Percentiles rank a stretch among this genome's conserved stretches.
Evolutionary conservation across 192 early-diverging fungal species (phyloP).

Genomic region (Chytriomyces hyalinus): DNA sequence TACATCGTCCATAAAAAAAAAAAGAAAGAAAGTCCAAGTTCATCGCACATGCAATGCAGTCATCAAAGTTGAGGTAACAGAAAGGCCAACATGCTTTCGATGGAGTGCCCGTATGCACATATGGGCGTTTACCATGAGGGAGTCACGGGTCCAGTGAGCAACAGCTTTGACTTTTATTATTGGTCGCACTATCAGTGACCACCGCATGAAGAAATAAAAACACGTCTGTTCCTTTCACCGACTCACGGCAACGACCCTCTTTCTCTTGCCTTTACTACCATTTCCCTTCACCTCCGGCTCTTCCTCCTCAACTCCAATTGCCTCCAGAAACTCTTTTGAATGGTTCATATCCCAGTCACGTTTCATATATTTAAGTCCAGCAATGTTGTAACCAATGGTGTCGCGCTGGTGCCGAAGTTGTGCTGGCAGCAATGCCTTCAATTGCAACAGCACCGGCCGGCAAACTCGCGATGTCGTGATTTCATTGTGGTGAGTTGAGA

Average conservation of each 20-base stretch:
- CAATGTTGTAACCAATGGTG: slow-evolving; percentile 86
- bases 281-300: slow-evolving; percentile 27
- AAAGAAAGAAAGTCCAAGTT: not conserved
- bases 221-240: not conserved
- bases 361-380: slow-evolving; percentile 76
- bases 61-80: not conserved
- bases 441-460: slow-evolving; percentile 73
- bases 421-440: slow-evolving; percentile 68
- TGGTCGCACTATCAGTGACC: too few relatives aligned
- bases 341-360: slow-evolving; percentile 75
- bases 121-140: too few relatives aligned
- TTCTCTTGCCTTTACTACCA: slow-evolving; percentile 32
- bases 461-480: slow-evolving; percentile 82
- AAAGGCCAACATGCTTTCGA: not conserved
- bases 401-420: slow-evolving; percentile 78
- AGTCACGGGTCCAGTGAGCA: not conserved
- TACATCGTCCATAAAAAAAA: not conserved
- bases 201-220: not conserved
- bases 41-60: not conserved
- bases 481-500: slow-evolving; percentile 89
- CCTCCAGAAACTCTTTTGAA: slow-evolving; percentile 26
- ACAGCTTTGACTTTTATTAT: not conserved
- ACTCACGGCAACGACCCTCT: slow-evolving; percentile 33
- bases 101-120: too few relatives aligned
- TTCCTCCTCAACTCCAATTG: slow-evolving; percentile 20